Conservation (phyloP, 768 basidiomycete species). For the Boletellus emodensis region DNA sequence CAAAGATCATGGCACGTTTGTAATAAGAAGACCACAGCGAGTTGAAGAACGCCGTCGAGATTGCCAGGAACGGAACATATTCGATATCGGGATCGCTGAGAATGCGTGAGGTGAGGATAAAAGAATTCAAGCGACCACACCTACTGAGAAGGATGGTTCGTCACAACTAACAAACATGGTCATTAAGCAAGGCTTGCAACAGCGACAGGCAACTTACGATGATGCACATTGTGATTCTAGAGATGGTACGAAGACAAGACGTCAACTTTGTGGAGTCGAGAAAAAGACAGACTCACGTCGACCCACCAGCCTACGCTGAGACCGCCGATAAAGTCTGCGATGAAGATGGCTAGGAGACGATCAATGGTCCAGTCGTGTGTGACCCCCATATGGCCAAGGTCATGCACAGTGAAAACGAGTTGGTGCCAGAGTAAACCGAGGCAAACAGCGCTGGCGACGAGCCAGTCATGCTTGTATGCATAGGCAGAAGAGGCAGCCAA, state of each 20-base stretch:
- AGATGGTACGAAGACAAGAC: neutral
- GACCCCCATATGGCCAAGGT: conserved; percentile 92
- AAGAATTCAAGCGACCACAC: conserved; percentile 22
- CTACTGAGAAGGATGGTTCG: conserved; percentile 96
- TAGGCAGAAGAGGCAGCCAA: conserved; percentile 57
- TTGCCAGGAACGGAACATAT: conserved; percentile 92
- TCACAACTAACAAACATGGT: conserved; percentile 60
- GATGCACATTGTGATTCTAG: conserved; percentile 94
- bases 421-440: conserved; percentile 96
- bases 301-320: conserved; percentile 98
- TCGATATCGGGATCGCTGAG: conserved; percentile 78
- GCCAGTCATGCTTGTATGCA: conserved; percentile 61
- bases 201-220: conserved; percentile 55
- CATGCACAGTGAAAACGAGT: conserved; percentile 87
- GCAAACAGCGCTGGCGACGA: conserved; percentile 68
- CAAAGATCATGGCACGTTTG: conserved; percentile 79
- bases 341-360: conserved; percentile 68
- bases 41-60: conserved; percentile 81
- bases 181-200: neutral
- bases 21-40: conserved; percentile 94
- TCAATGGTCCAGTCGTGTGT: conserved; percentile 84
- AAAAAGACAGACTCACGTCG: conserved; percentile 57
- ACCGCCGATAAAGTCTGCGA: conserved; percentile 88
- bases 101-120: conserved; percentile 5
- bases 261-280: conserved; percentile 1